Evolutionary conservation across 2,329 filamentous ascomycete genomes (phyloP).

Genomic region (Fusarium xyrophilum): DNA sequence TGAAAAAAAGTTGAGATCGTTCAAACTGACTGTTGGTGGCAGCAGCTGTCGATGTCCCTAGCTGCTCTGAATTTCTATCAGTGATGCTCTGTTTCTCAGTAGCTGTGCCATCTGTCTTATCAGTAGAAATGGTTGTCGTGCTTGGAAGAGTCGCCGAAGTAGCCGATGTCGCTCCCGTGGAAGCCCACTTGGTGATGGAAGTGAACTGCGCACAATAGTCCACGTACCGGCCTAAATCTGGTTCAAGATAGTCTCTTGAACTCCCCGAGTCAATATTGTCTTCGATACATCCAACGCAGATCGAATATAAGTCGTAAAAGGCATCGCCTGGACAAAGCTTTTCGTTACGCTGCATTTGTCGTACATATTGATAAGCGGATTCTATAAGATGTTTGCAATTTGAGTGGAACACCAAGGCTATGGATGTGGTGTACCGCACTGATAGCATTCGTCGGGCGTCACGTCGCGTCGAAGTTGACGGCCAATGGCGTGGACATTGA

Average conservation of each 20-base stretch:
- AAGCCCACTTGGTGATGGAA: not conserved
- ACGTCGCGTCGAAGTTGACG: not conserved
- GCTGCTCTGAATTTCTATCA: not conserved
- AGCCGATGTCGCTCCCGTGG: not conserved
- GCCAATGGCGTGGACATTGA: accelerated
- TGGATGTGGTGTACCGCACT: not conserved
- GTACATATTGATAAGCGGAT: not conserved
- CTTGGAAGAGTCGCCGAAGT: accelerated
- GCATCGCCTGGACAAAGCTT: not conserved
- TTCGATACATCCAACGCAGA: not conserved
- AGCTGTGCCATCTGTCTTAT: no score
- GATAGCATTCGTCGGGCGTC: not conserved
- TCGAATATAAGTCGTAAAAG: not conserved
- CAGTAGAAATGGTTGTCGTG: no score
- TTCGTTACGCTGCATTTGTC: not conserved
- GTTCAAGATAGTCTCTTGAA: not conserved
- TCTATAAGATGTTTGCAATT: accelerated
- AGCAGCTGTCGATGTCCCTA: accelerated
- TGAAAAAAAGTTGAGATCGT: not conserved
- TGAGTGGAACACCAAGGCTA: accelerated
- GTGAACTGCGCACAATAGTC: not conserved
- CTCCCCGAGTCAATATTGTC: not conserved
- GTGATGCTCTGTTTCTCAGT: no score
- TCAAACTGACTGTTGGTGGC: not conserved
- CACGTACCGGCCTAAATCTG: not conserved